phyloP scores from a whole-genome alignment of 345 rosid species.

The Hypericum perforatum region DNA sequence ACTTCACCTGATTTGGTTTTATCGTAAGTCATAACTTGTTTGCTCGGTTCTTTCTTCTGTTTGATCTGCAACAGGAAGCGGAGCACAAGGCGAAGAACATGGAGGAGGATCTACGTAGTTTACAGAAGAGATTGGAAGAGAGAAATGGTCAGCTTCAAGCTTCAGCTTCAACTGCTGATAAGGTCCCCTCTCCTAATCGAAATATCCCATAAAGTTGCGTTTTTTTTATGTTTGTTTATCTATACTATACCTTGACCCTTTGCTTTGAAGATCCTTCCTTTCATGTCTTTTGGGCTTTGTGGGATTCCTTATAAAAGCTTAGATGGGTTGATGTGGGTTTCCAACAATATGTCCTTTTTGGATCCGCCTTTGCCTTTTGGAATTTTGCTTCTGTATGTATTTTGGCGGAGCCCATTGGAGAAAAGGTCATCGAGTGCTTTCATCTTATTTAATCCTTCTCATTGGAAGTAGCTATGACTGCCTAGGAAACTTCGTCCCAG shows the following conservation, averaged over 20 bases:
- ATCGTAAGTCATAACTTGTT: not conserved
- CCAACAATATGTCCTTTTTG: slow-evolving; percentile 10
- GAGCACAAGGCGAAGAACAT: slow-evolving; percentile 57
- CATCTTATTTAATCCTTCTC: too few species aligned
- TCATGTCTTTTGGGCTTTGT: not conserved
- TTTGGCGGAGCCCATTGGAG: not conserved
- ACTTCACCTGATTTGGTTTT: not conserved
- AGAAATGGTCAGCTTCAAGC: slow-evolving; percentile 50
- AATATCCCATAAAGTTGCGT: slow-evolving; percentile 8
- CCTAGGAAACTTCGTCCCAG: too few species aligned
- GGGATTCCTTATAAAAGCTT: not conserved
- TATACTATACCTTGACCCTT: not conserved
- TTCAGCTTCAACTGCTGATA: slow-evolving; percentile 55
- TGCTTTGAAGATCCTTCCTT: not conserved
- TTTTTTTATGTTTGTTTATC: slow-evolving; percentile 18
- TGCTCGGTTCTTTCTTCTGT: not conserved
- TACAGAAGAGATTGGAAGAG: slow-evolving; percentile 48
- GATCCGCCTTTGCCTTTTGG: slow-evolving; percentile 14
- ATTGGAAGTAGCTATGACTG: too few species aligned
- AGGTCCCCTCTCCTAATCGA: slow-evolving; percentile 34
- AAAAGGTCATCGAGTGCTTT: too few species aligned
- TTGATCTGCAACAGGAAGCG: slow-evolving; percentile 46
- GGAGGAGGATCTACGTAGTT: slow-evolving; percentile 46
- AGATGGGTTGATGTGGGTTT: not conserved
- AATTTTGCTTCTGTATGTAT: slow-evolving; percentile 17